Evolutionary conservation across 805 yeast genomes (phyloP).

Genomic region (Lipomyces chichibuensis): DNA sequence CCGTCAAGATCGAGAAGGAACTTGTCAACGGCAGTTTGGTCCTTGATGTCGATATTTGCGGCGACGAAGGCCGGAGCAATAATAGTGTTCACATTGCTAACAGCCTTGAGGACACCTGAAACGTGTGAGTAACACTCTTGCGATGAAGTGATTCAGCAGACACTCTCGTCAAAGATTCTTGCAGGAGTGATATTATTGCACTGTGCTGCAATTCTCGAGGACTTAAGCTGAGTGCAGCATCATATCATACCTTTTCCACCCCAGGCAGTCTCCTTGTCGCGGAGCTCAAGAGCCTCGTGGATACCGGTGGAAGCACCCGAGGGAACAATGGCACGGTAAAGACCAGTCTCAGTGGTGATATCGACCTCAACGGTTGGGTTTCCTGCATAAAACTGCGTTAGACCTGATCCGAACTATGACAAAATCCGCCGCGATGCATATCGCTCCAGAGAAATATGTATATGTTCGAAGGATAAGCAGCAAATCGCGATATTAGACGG

Average conservation of each 20-base stretch:
- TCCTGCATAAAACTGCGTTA: slow-evolving; percentile 36
- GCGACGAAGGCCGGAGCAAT: slow-evolving; percentile 92
- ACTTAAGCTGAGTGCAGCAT: not conserved
- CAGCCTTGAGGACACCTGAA: slow-evolving; percentile 77
- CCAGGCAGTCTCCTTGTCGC: slow-evolving; percentile 99
- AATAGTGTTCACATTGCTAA: slow-evolving; percentile 89
- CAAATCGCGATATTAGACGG: not conserved
- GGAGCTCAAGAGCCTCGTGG: slow-evolving; percentile 97
- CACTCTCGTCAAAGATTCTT: not conserved
- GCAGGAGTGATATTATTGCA: not conserved
- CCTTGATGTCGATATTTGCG: slow-evolving; percentile 78
- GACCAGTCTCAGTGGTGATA: slow-evolving; percentile 86
- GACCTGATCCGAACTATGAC: not conserved
- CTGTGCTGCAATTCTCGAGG: not conserved
- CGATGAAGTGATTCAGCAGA: not conserved
- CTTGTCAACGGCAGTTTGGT: slow-evolving; percentile 85
- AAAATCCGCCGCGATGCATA: not conserved
- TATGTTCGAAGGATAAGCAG: not conserved
- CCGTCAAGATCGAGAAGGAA: slow-evolving; percentile 89
- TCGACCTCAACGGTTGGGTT: slow-evolving; percentile 99
- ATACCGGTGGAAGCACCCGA: slow-evolving; percentile 99
- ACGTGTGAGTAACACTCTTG: not conserved
- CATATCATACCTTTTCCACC: slow-evolving; percentile 82
- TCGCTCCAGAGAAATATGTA: not conserved
- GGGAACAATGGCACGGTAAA: slow-evolving; percentile 97